Evolutionary conservation across 2,329 filamentous ascomycete genomes (phyloP).

Genomic region (Pezicula rhizophila): DNA sequence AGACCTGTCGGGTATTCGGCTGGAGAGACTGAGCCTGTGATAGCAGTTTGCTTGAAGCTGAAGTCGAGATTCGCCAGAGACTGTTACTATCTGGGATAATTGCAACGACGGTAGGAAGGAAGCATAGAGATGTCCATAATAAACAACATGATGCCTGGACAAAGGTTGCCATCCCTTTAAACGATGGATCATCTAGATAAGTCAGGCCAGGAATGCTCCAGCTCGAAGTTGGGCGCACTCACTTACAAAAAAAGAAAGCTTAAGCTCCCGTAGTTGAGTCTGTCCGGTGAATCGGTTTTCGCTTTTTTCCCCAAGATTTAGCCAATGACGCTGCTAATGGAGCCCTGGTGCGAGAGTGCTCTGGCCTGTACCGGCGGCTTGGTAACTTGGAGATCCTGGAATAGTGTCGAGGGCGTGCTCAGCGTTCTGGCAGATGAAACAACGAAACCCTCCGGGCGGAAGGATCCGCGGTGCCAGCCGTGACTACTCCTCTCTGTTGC

Average conservation of each 20-base stretch:
- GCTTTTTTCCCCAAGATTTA: background rate
- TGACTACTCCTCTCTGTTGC: too few relatives aligned
- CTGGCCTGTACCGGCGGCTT: background rate
- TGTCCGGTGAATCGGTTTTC: background rate
- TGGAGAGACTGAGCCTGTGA: slow-evolving; percentile 10
- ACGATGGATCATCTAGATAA: background rate
- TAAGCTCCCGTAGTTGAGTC: background rate
- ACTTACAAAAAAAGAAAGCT: background rate
- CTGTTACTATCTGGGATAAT: background rate
- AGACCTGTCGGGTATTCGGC: slow-evolving; percentile 12
- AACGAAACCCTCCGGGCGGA: too few relatives aligned
- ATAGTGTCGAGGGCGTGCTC: background rate
- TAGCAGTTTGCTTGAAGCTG: background rate
- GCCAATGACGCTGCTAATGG: slow-evolving; percentile 3
- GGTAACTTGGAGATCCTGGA: background rate
- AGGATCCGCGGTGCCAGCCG: too few relatives aligned
- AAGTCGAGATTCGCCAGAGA: slow-evolving; percentile 6
- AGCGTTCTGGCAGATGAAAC: too few relatives aligned
- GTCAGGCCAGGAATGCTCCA: background rate
- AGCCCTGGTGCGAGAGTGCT: background rate
- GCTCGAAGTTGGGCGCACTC: background rate
- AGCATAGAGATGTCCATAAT: slow-evolving; percentile 3
- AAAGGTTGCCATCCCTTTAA: background rate
- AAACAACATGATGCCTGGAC: background rate
- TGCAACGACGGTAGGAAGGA: slow-evolving; percentile 2